These are phyloP conservation scores for Penicillium sp. DNA, from an alignment of 2,329 filamentous ascomycete species.

Conservation along the genomic window DNA sequence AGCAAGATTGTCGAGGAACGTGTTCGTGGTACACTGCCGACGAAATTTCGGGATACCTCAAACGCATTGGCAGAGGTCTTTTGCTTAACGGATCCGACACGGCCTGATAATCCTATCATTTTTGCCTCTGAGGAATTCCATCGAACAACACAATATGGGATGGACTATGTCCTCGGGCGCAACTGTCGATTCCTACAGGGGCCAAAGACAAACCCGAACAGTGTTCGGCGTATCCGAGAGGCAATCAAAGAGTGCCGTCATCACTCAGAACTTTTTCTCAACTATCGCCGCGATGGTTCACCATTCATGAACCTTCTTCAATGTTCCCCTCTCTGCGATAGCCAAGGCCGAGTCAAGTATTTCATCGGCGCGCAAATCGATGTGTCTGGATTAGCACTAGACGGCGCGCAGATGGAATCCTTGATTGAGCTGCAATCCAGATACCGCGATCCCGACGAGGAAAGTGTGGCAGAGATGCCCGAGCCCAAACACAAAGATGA, in stretches of 20 bases:
- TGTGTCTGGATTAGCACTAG: constrained; percentile 66
- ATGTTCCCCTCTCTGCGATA: constrained; percentile 70
- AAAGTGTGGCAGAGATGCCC: constrained; percentile 28
- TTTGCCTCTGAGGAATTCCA: constrained; percentile 78
- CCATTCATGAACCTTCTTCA: constrained; percentile 77
- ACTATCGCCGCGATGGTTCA: constrained; percentile 75
- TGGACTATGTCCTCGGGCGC: constrained; percentile 70
- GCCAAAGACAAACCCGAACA: constrained; percentile 66
- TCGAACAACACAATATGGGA: constrained; percentile 72
- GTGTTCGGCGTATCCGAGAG: constrained; percentile 62
- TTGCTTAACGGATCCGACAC: constrained; percentile 72
- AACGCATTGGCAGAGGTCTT: constrained; percentile 77
- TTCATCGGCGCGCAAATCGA: constrained; percentile 73
- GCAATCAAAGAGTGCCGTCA: constrained; percentile 65
- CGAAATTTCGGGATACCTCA: constrained; percentile 65
- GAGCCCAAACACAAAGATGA: constrained; percentile 54
- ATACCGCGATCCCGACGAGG: constrained; percentile 26
- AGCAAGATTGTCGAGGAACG: constrained; percentile 67
- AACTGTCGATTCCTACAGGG: constrained; percentile 81
- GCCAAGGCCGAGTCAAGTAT: constrained; percentile 65
- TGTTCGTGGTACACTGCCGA: constrained; percentile 66
- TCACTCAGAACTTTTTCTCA: constrained; percentile 72
- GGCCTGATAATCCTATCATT: constrained; percentile 72
- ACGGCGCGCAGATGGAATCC: constrained; percentile 65
- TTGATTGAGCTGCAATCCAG: constrained; percentile 51